Evolutionary conservation across 75 land plant genomes (phyloP), one percentile per base, ranked within the genome.

Genomic region (Picea sitchensis): DNA sequence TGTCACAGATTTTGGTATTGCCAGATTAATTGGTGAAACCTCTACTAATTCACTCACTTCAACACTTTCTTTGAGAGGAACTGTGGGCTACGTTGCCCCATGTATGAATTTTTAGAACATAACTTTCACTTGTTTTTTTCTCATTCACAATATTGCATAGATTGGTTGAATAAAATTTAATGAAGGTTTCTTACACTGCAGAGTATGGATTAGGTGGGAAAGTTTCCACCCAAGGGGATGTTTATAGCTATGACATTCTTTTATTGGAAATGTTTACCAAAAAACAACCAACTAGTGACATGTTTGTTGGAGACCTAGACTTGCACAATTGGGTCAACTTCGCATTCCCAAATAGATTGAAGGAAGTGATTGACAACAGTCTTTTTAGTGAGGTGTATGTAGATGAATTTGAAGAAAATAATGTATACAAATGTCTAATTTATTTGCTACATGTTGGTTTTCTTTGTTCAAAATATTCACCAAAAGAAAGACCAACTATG

Each of bases 241-340:
- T 83, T 44, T 83, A 83, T 32, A 83, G 84, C 82, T 83, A 61
- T 62, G 84, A 82, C 32, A 82, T 83, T 15, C 77, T 83, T 58
- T 61, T 83, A 58, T 63, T 83, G 77, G 84, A 83, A 63, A 75
- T 83, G 69, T 14, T 83, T 3, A 83, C 84, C 9, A 82, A 65
- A 34, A 61, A 65, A 21, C 26, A 14, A 21, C 67, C 67, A 65
- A 65, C 67, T 26, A 30, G 31, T 30, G 34, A 26, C 9, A 65
- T 65, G 67, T 65, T 65, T 31, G 36, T 30, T 31, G 67, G 67
- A 26, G 67, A 65, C 67, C 14, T 65, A 30, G 23, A 65, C 34
- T 21, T 65, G 14, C 31, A 13, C 13, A 65, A 30, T 8, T 65
- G 67, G 67, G 67, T 65, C 2, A 65, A 30, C 13, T 65, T 32